phyloP scores from a whole-genome alignment of 2,329 filamentous ascomycete species.

The Gnomoniopsis sp. region DNA sequence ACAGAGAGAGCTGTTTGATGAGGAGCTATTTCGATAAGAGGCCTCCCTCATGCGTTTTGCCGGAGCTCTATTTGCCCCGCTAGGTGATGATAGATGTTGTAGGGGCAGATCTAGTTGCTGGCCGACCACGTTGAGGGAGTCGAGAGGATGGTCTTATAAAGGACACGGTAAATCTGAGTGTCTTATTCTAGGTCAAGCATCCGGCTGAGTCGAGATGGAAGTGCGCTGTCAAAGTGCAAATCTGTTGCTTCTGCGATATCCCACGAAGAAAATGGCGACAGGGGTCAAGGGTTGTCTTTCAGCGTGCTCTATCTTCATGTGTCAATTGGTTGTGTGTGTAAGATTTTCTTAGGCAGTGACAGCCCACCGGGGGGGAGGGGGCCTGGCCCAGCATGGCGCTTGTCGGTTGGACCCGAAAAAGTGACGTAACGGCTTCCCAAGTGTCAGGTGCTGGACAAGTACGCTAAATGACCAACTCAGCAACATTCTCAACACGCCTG shows the following conservation, averaged over 20 bases:
- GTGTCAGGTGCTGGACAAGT: too few relatives aligned
- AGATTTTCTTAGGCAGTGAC: neutral
- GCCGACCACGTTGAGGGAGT: too few relatives aligned
- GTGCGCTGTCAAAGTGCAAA: neutral
- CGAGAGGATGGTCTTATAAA: too few relatives aligned
- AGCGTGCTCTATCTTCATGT: slow-evolving; percentile 5
- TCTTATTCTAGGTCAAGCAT: neutral
- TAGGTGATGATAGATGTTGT: too few relatives aligned
- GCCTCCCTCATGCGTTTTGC: too few relatives aligned
- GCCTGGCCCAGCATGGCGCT: neutral
- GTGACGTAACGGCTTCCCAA: neutral
- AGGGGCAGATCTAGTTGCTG: too few relatives aligned
- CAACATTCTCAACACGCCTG: neutral
- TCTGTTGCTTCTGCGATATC: neutral
- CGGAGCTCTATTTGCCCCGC: too few relatives aligned
- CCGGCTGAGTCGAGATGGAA: neutral
- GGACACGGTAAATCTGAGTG: too few relatives aligned
- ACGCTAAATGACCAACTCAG: too few relatives aligned
- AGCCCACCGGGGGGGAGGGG: neutral
- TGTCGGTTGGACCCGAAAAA: slow-evolving; percentile 3
- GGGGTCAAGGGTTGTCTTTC: neutral
- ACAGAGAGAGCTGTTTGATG: too few relatives aligned
- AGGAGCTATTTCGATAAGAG: too few relatives aligned
- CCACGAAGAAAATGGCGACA: neutral
- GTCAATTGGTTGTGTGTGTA: neutral